Evolutionary conservation across 2,329 filamentous ascomycete genomes (phyloP).

Genomic region (Pseudopyricularia cyperi): DNA sequence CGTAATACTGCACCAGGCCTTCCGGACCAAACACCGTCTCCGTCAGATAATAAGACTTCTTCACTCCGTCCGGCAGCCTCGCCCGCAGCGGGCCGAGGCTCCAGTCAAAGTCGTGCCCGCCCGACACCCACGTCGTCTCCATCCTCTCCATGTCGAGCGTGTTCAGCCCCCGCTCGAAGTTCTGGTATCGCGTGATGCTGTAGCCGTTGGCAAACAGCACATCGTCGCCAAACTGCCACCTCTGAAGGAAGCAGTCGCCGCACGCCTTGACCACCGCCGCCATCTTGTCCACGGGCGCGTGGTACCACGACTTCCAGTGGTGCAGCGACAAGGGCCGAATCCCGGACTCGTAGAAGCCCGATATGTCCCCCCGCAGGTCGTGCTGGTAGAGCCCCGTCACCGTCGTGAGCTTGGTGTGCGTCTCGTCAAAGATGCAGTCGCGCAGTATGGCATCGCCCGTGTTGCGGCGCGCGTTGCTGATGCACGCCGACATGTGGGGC

Average conservation of each 20-base stretch:
- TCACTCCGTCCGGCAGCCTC: conserved; percentile 21
- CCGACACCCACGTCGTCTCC: conserved; percentile 40
- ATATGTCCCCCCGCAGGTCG: conserved; percentile 39
- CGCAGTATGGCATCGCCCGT: conserved; percentile 43
- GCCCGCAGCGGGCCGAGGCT: conserved; percentile 37
- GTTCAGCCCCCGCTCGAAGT: conserved; percentile 13
- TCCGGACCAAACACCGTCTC: conserved; percentile 28
- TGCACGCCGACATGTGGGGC: conserved; percentile 33
- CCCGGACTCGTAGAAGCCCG: conserved; percentile 48
- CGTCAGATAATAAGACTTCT: conserved; percentile 36
- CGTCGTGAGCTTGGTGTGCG: conserved; percentile 37
- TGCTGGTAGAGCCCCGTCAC: conserved; percentile 44
- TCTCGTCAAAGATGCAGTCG: conserved; percentile 43
- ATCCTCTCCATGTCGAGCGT: conserved; percentile 28
- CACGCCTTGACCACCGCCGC: conserved; percentile 36
- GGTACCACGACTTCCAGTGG: conserved; percentile 52
- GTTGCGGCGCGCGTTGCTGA: conserved; percentile 23
- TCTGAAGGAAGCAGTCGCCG: conserved; percentile 44
- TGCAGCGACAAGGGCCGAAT: conserved; percentile 42
- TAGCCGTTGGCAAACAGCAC: conserved; percentile 46
- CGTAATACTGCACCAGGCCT: conserved; percentile 40
- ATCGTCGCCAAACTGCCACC: conserved; percentile 34
- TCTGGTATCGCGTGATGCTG: conserved; percentile 36
- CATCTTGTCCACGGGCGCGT: conserved; percentile 34
- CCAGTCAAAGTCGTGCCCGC: conserved; percentile 33